These are phyloP conservation scores for Hippophae gyantsensis DNA, from an alignment of 306 rosid species.

Conservation along the genomic window DNA sequence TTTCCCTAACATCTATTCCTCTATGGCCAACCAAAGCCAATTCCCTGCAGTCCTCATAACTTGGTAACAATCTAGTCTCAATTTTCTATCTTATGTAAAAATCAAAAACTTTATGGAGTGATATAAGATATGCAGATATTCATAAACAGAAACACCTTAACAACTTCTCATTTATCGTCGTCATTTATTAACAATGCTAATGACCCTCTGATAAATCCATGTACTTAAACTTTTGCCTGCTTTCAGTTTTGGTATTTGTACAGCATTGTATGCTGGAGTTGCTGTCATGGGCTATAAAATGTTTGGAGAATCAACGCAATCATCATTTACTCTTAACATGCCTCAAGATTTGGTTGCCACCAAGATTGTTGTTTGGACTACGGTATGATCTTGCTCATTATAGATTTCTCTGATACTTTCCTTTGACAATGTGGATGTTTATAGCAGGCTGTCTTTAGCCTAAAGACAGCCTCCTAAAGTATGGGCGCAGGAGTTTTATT, in stretches of 20 bases:
- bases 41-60: constrained; percentile 65
- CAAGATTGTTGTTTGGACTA: constrained; percentile 94
- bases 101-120: background rate
- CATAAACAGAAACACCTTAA: too few relatives aligned
- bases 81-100: background rate
- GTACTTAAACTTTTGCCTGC: background rate
- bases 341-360: constrained; percentile 75
- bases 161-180: too few relatives aligned
- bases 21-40: constrained; percentile 73
- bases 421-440: too few relatives aligned
- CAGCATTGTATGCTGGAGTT: constrained; percentile 65
- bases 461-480: too few relatives aligned
- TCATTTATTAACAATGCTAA: background rate
- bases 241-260: constrained; percentile 61
- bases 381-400: constrained; percentile 40
- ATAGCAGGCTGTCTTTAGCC: background rate
- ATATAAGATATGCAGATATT: constrained; percentile 6
- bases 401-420: background rate
- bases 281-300: constrained; percentile 89
- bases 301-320: constrained; percentile 75
- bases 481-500: too few relatives aligned
- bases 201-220: background rate
- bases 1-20: constrained; percentile 85
- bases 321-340: constrained; percentile 93
- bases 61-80: constrained; percentile 33